A percentile compares a stretch with the other conserved stretches of the same genome.
phyloP scores from a whole-genome alignment of 495 filamentous ascomycete species.

The Aspergillus funiculosus region DNA sequence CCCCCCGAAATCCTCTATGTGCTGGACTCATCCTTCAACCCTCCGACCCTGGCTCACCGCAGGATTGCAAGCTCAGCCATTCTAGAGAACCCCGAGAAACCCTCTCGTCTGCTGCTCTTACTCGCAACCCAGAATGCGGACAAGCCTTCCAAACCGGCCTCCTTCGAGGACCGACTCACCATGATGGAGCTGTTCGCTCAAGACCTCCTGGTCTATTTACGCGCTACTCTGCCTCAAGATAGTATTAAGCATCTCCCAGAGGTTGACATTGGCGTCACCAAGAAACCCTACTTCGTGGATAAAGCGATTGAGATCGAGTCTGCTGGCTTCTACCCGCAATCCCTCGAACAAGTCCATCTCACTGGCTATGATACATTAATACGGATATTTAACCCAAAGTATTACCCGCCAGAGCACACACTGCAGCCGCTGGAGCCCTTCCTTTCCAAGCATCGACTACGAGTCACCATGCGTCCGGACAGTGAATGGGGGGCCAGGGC shows the following conservation, averaged over 20 bases:
- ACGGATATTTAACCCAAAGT: conserved; percentile 75
- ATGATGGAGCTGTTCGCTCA: conserved; percentile 83
- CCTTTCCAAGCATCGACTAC: conserved; percentile 61
- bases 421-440: conserved; percentile 59
- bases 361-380: conserved; percentile 85
- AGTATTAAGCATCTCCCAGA: conserved; percentile 23
- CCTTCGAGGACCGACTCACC: conserved; percentile 71
- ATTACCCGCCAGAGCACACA: conserved; percentile 60
- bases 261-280: conserved; percentile 79
- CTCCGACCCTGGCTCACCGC: conserved; percentile 78
- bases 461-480: conserved; percentile 66
- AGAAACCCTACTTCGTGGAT: conserved; percentile 76
- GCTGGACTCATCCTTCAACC: conserved; percentile 94
- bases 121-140: conserved; percentile 91
- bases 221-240: conserved; percentile 5
- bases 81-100: conserved; percentile 24
- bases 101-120: conserved; percentile 65
- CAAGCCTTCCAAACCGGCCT: conserved; percentile 77
- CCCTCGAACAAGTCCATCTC: conserved; percentile 65
- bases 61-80: conserved; percentile 67
- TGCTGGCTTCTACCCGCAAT: conserved; percentile 43
- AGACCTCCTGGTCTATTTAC: conserved; percentile 46
- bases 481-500: conserved; percentile 57
- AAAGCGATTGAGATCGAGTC: conserved; percentile 66
- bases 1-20: conserved; percentile 58